phyloP scores from a whole-genome alignment of 2,329 filamentous ascomycete species.

The Pseudocercospora crystallina region DNA sequence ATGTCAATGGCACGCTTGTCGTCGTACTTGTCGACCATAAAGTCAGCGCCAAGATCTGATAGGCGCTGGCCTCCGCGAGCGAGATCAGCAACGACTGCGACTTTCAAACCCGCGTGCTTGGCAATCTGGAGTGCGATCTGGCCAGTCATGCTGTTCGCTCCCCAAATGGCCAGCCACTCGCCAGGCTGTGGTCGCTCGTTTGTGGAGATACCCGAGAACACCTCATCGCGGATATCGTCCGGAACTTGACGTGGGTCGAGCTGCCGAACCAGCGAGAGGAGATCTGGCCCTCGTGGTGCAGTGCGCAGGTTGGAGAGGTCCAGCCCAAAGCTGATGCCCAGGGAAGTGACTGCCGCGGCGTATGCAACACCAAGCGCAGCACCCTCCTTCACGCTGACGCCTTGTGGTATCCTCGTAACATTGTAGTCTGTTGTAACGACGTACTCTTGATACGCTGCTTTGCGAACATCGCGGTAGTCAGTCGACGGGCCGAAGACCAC shows the following conservation, averaged over 20 bases:
- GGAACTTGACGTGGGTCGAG: slow-evolving; percentile 54
- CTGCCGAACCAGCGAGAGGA: slow-evolving; percentile 52
- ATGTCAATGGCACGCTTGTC: slow-evolving; percentile 64
- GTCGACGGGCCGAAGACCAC: slow-evolving; percentile 66
- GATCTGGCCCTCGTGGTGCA: slow-evolving; percentile 56
- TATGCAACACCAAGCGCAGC: slow-evolving; percentile 70
- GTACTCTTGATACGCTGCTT: slow-evolving; percentile 71
- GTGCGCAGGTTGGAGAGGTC: slow-evolving; percentile 54
- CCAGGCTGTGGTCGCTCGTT: slow-evolving; percentile 58
- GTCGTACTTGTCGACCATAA: slow-evolving; percentile 69
- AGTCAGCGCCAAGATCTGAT: slow-evolving; percentile 55
- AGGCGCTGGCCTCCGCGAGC: slow-evolving; percentile 64
- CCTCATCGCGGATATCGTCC: slow-evolving; percentile 62
- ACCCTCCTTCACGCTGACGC: slow-evolving; percentile 54
- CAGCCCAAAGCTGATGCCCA: slow-evolving; percentile 69
- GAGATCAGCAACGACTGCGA: slow-evolving; percentile 66
- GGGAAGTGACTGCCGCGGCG: slow-evolving; percentile 64
- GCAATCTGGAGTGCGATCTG: slow-evolving; percentile 67
- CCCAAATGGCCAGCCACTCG: slow-evolving; percentile 75
- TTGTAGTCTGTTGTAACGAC: slow-evolving; percentile 66
- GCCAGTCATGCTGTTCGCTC: slow-evolving; percentile 71
- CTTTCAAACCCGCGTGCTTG: slow-evolving; percentile 62
- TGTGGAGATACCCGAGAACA: slow-evolving; percentile 54
- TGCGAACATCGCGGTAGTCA: slow-evolving; percentile 70
- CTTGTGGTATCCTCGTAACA: slow-evolving; percentile 59